Base-by-base conservation (phyloP, 306 rosid genomes). In the Lathyrus sativus region DNA sequence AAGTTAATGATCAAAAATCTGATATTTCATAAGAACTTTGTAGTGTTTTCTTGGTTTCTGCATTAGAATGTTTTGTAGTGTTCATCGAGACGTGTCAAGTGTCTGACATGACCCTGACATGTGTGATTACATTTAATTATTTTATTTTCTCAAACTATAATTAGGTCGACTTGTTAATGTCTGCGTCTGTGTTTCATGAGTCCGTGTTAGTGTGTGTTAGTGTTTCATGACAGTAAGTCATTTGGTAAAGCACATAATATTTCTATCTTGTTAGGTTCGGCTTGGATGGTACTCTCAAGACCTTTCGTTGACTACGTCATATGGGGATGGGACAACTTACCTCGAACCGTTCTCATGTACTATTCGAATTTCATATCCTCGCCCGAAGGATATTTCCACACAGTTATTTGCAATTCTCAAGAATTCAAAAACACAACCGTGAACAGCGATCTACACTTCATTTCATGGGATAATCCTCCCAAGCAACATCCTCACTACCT, bases 311-410 rank as follows among this genome's bases (percentile, higher is more conserved):
- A 95, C 83, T 95, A 95, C 78, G 83, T 87, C 79, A 82, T 95
- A 81, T 95, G 99, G 99, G 99, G 99, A 74, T 95, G 99, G 99
- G 99, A 95, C 83, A 95, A 95, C 80, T 81, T 95, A 43, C 99
- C 99, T 24, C 95, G 99, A 50, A 83, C 89, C 0, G 95, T 78
- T 29, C 97, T 95, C 39, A 95, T 95, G 99, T 95, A 95, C 70
- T 95, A 95, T 11, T 66, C 99, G 54, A 95, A 95, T 76, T 95
- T 95, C 78, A 73, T 95, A 78, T 95, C 99, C 28, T 88, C 99
- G 22, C 99, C 99, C 0, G 99, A 95, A 80, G 96, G 97, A 56
- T 95, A 95, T 79, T 95, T 95, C 81, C 99, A 95, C 69, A 90
- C 99, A 3, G 99, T 95, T 57, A 76, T 95, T 24, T 95, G 99